Evolutionary conservation across 1,284 basidiomycete genomes (phyloP).

Genomic region (Ganoderma multipileum): DNA sequence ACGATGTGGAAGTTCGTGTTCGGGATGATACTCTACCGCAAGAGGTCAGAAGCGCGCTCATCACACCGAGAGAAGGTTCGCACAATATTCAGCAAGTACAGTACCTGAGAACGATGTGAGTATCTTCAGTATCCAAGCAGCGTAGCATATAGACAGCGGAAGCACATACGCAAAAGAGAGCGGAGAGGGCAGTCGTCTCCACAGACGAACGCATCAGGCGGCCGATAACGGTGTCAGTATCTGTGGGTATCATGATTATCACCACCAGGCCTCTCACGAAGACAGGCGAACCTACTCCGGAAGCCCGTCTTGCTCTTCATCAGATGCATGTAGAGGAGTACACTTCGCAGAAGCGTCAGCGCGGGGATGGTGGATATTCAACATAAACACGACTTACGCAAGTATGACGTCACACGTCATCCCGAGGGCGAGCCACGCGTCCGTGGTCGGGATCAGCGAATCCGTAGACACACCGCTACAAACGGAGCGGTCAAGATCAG

Average conservation of each 20-base stretch:
- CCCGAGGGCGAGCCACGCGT: slow-evolving; percentile 16
- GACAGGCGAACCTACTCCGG: slow-evolving; percentile 18
- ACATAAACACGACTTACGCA: slow-evolving; percentile 13
- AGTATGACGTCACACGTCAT: slow-evolving; percentile 21
- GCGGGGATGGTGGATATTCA: neutral
- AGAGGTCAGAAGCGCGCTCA: neutral
- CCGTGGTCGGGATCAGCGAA: slow-evolving; percentile 9
- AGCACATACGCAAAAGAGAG: slow-evolving; percentile 20
- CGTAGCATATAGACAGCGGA: neutral
- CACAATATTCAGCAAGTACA: slow-evolving; percentile 20
- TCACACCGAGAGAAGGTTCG: neutral
- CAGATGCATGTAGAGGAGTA: slow-evolving; percentile 19
- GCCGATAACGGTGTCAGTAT: slow-evolving; percentile 25
- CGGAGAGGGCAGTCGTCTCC: slow-evolving; percentile 23
- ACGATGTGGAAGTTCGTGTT: slow-evolving; percentile 18
- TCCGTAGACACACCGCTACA: neutral
- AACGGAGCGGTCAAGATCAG: neutral
- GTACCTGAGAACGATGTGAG: slow-evolving; percentile 5
- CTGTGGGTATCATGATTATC: neutral
- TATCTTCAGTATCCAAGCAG: neutral
- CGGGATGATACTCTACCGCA: slow-evolving; percentile 4
- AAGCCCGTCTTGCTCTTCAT: slow-evolving; percentile 23
- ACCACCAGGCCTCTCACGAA: too few species aligned
- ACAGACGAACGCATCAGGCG: slow-evolving; percentile 26
- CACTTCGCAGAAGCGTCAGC: slow-evolving; percentile 3